Base-by-base conservation (phyloP, 257 asterid genomes). In the Buddleja alternifolia region DNA sequence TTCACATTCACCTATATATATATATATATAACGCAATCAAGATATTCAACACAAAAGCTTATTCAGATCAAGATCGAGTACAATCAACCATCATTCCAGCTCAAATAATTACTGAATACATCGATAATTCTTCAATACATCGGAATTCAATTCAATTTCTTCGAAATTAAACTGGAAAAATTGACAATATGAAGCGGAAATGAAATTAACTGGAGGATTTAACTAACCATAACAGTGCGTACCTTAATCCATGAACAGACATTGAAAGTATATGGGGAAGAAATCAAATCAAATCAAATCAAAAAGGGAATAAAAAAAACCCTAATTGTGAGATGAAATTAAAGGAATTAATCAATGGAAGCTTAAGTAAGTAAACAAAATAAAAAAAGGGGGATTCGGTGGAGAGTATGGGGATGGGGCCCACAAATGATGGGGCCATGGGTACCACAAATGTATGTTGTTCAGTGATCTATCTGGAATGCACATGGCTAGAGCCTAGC, bases 51-150 rank as follows among this genome's bases (percentile, higher is more conserved):
- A 64, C 64, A 15, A 36, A 32, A 36, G 15, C 60, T 25, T 42
- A 48, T 56, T 76, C 77, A 70, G 83, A 78, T 81, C 90, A 79
- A 80, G 86, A 84, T 80, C 83, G 80, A 80, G 76, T 81, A 75
- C 65, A 32, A 60, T 41, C 68, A 80, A 67, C 74, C 63, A 54
- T 61, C 71, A 78, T 74, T 75, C 81, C 81, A 81, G 81, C 79
- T 68, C 62, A 60, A 64, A 72, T 51, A 58, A 66, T 48, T 2
- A 34, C n/a, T 52, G 24, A 47, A 17, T 23, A 46, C 25, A 19
- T 16, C 47, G 51, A 72, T 63, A 36, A 68, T 42, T 48, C 25
- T 41, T 40, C 11, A 62, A 53, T 21, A 47, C 52, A 29, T 11
- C 29, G 17, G 23, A 17, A 70, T 48, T 64, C 78, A 36, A 78